Conservation (phyloP, 495 filamentous ascomycete genomes). For the Neurospora tetraspora region DNA sequence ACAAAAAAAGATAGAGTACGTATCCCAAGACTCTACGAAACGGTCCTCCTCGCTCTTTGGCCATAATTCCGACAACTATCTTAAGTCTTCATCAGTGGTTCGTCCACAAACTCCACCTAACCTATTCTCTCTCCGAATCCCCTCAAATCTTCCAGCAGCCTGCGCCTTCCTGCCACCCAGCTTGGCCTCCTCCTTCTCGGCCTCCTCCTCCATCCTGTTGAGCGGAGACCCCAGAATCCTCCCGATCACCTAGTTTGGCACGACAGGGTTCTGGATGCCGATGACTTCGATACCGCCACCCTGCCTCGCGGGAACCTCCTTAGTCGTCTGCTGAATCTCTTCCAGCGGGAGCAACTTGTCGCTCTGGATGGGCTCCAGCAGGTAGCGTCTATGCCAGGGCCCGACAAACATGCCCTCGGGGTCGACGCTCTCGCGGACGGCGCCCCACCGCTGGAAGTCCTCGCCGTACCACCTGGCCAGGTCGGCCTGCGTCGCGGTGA, state of each 20-base stretch:
- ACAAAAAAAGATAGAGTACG: background rate
- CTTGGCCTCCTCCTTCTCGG: background rate
- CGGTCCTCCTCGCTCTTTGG: background rate
- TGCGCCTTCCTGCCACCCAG: background rate
- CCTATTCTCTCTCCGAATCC: background rate
- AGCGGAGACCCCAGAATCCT: background rate
- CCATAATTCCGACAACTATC: background rate
- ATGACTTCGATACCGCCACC: constrained; percentile 19
- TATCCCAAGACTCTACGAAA: background rate
- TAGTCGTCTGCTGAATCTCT: constrained; percentile 21
- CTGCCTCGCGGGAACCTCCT: background rate
- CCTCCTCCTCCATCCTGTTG: background rate
- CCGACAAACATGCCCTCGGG: constrained; percentile 86
- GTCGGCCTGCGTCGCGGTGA: constrained; percentile 49
- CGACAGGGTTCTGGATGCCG: constrained; percentile 14
- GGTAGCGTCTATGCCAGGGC: constrained; percentile 69
- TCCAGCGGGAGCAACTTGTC: constrained; percentile 24
- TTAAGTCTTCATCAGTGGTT: background rate
- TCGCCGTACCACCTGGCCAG: constrained; percentile 44
- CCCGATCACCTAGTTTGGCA: constrained; percentile 11
- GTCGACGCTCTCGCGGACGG: constrained; percentile 64
- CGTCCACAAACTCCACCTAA: background rate
- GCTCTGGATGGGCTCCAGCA: constrained; percentile 38
- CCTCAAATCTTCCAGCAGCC: background rate
- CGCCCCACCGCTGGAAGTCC: constrained; percentile 52